Evolutionary conservation across 2,329 filamentous ascomycete species (phyloP).

Genomic region (Xylariaceae sp.): DNA sequence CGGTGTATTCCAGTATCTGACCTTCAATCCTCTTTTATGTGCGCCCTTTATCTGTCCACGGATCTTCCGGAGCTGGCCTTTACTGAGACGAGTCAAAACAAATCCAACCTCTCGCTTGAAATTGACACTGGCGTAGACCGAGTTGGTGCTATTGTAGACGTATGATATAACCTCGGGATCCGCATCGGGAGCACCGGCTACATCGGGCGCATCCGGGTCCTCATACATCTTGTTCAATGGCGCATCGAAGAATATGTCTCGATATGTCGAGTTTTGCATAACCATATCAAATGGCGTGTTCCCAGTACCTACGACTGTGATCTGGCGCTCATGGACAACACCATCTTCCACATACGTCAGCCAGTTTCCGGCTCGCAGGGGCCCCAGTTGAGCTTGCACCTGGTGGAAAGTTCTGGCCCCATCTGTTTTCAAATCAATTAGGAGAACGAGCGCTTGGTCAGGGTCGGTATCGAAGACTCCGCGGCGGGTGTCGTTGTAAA

Average conservation of each 20-base stretch:
- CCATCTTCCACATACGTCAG: conserved; percentile 59
- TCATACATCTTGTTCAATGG: conserved; percentile 54
- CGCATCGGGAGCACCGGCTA: conserved; percentile 4
- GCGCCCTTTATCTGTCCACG: conserved; percentile 51
- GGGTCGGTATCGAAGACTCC: conserved; percentile 65
- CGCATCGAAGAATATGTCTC: conserved; percentile 71
- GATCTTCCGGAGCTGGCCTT: conserved; percentile 48
- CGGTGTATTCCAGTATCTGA: conserved; percentile 66
- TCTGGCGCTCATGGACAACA: conserved; percentile 56
- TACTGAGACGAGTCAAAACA: conserved; percentile 50
- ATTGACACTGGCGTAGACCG: conserved; percentile 64
- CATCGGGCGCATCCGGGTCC: conserved; percentile 42
- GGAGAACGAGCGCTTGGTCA: conserved; percentile 61
- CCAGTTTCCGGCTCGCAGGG: conserved; percentile 64
- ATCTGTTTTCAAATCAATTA: conserved; percentile 73
- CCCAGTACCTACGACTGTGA: conserved; percentile 74
- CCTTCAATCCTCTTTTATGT: conserved; percentile 57
- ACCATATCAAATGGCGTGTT: conserved; percentile 64
- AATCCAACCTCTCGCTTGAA: conserved; percentile 57
- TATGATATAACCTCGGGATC: neutral
- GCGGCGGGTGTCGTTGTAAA: conserved; percentile 50
- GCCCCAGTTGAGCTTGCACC: conserved; percentile 61
- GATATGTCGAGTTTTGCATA: conserved; percentile 56
- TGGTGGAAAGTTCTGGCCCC: conserved; percentile 57
- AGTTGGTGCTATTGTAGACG: conserved; percentile 56